A percentile compares a stretch with the other conserved stretches of the same genome.
Conservation (phyloP, 768 basidiomycete genomes). For the Lentinula boryana region DNA sequence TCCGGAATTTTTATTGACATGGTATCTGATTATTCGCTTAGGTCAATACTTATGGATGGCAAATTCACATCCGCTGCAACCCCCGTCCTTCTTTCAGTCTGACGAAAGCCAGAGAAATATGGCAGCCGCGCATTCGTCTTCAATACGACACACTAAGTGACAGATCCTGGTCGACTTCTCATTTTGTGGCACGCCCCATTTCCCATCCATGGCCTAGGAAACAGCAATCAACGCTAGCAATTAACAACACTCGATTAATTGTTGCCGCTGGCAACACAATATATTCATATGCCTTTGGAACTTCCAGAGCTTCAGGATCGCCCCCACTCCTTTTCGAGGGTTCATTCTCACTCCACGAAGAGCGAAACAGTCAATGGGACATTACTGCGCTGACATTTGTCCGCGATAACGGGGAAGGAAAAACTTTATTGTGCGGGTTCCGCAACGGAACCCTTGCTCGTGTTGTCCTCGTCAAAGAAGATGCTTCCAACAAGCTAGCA, state of each 20-base stretch:
- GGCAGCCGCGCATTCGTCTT: slow-evolving; percentile 38
- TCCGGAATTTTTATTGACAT: not conserved
- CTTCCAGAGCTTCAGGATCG: slow-evolving; percentile 19
- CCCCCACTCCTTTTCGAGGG: slow-evolving; percentile 47
- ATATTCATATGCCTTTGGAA: slow-evolving; percentile 50
- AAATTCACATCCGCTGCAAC: slow-evolving; percentile 40
- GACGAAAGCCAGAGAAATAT: slow-evolving; percentile 31
- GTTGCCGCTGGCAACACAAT: slow-evolving; percentile 55
- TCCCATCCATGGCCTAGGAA: slow-evolving; percentile 53
- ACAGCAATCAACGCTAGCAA: slow-evolving; percentile 49
- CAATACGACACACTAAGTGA: slow-evolving; percentile 51
- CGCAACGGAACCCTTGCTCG: slow-evolving; percentile 54
- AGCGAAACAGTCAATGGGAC: slow-evolving; percentile 29
- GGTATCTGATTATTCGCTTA: slow-evolving; percentile 18
- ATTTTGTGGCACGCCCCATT: slow-evolving; percentile 61
- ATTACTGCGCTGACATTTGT: slow-evolving; percentile 52
- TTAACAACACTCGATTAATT: slow-evolving; percentile 48
- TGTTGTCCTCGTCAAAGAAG: slow-evolving; percentile 19
- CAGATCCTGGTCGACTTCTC: slow-evolving; percentile 38
- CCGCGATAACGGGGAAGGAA: slow-evolving; percentile 36
- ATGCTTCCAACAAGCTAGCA: slow-evolving; percentile 17
- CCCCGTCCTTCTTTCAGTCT: slow-evolving; percentile 52
- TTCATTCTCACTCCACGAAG: slow-evolving; percentile 29
- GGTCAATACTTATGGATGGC: slow-evolving; percentile 63
- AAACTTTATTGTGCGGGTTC: slow-evolving; percentile 49